Base-by-base conservation (phyloP, 495 filamentous ascomycete genomes). In the Trichocladium uniseriatum region DNA sequence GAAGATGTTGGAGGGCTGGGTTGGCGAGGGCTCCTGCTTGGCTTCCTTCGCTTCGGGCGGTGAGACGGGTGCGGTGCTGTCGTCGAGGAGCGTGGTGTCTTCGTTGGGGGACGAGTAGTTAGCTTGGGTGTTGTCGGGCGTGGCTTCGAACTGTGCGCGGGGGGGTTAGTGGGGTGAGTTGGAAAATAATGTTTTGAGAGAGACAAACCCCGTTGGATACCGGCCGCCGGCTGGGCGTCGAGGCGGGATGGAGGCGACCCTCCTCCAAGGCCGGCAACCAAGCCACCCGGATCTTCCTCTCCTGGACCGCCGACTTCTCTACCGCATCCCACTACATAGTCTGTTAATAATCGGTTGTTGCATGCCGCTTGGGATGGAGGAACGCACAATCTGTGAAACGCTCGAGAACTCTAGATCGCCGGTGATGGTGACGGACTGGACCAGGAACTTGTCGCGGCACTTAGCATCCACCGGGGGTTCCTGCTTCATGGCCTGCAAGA, bases 361-460 rank as follows among this genome's bases (percentile, higher is more conserved):
- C 40, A 28, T 24, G 15, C 29, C 15, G 6, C 2, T 20, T 9
- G 7, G 13, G 32, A 9, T 15, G 19, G 49, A 48, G 36, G 36
- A 40, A 68, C 86, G 56, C 75, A 94, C 90, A 61, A 94, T 87
- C 18, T 86, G 73, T 35, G 78, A 70, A n/a, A 91, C 78, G 61
- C 80, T 91, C 28, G 74, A 73, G 54, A 83, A 84, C 58, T 96
- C 89, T 69, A 84, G 84, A 52, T 95, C 89, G 49, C 77, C 77
- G 5, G 84, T 82, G 55, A 98, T 86, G 29, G 79, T 71, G 49
- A 95, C 87, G 16, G 91, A 94, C 70, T 98, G 92, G 31, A 98
- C 94, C 41, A 98, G 79, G 66, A 98, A 98, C 72, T 98, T 98
- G 73, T 98, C 92, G 63, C 87, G 82, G 74, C 91, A 97, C 61